Conservation (phyloP, 2,329 filamentous ascomycete genomes). For the Fusarium bactridioides region DNA sequence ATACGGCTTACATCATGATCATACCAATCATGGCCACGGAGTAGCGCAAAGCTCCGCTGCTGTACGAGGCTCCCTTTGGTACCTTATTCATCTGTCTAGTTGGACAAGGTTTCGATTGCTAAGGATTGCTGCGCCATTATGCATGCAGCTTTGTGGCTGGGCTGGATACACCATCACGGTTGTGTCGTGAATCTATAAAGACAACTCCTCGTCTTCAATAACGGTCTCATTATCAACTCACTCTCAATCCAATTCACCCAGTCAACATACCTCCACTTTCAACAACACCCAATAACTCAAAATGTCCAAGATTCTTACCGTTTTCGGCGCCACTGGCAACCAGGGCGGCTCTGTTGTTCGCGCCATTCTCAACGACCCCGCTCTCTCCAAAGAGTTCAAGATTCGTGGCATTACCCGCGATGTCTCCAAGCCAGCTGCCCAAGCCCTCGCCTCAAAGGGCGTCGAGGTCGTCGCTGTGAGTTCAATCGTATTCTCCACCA, state of each 20-base stretch:
- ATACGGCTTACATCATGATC: neutral
- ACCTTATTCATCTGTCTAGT: constrained; percentile 2
- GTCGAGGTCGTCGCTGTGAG: constrained; percentile 53
- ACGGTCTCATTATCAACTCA: neutral
- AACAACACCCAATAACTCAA: neutral
- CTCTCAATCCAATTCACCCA: neutral
- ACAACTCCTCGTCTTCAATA: neutral
- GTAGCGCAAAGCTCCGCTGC: neutral
- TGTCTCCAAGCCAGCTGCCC: constrained; percentile 49
- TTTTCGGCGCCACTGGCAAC: constrained; percentile 59
- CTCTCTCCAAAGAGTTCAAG: constrained; percentile 53
- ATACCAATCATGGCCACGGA: neutral
- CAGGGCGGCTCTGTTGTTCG: constrained; percentile 58
- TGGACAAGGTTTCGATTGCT: constrained; percentile 15
- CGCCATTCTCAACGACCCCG: constrained; percentile 55
- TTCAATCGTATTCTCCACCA: rapidly evolving
- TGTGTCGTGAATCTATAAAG: constrained; percentile 18
- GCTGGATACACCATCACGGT: constrained; percentile 2
- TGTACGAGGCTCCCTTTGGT: neutral
- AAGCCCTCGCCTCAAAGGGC: constrained; percentile 50
- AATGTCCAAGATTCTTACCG: constrained; percentile 51
- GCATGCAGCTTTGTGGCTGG: constrained; percentile 4
- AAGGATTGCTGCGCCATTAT: neutral
- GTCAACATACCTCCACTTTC: too few species aligned
- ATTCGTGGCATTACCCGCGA: constrained; percentile 59